Conservation (phyloP, 352 stramenopile species). For the Pythium oligandrum region DNA sequence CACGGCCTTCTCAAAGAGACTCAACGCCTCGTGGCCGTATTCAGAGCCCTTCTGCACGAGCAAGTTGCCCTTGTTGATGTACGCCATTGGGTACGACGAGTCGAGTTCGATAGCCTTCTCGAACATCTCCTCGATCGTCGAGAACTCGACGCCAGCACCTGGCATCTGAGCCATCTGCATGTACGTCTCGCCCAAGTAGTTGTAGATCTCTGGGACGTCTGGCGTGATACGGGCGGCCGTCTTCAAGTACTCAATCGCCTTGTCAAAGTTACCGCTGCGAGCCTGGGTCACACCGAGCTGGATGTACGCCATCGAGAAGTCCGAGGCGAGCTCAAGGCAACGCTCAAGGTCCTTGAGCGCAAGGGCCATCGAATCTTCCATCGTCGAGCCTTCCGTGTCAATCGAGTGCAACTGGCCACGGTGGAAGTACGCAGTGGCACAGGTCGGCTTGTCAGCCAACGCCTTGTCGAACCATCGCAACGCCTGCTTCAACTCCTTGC, state of each 20-base stretch:
- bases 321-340: conserved; percentile 59
- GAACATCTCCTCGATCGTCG: conserved; percentile 70
- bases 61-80: conserved; percentile 84
- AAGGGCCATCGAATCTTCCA: conserved; percentile 44
- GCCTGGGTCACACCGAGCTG: conserved; percentile 75
- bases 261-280: conserved; percentile 65
- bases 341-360: conserved; percentile 65
- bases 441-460: conserved; percentile 54
- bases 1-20: conserved; percentile 73
- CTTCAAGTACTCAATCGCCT: conserved; percentile 63
- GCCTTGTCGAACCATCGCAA: conserved; percentile 76
- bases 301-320: conserved; percentile 84
- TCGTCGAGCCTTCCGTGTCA: conserved; percentile 50
- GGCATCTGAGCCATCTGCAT: conserved; percentile 76
- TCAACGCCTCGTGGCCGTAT: conserved; percentile 62
- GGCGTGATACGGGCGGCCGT: conserved; percentile 59
- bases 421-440: conserved; percentile 78
- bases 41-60: conserved; percentile 71
- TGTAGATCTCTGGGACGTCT: conserved; percentile 79
- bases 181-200: conserved; percentile 84
- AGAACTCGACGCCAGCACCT: conserved; percentile 40
- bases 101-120: conserved; percentile 77
- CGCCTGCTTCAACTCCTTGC: conserved; percentile 70
- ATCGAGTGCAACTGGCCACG: conserved; percentile 79
- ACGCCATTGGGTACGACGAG: conserved; percentile 80